phyloP scores from a whole-genome alignment of 345 rosid species.

The Salix udensis region DNA sequence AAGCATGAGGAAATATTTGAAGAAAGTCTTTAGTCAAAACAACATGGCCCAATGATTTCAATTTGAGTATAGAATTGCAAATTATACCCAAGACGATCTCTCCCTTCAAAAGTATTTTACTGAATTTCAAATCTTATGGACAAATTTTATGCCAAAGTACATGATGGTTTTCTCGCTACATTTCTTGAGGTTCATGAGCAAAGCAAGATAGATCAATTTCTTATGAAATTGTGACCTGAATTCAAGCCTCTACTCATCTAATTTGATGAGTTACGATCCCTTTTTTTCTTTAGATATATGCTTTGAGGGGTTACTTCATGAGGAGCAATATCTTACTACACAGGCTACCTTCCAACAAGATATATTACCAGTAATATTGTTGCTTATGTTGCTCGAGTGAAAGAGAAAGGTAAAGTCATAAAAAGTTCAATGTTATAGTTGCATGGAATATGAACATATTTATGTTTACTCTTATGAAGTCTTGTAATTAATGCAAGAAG shows the following conservation, averaged over 20 bases:
- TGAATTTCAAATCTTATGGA: no score
- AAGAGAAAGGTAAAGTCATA: neutral
- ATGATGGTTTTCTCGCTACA: neutral
- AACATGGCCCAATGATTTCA: no score
- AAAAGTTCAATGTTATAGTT: constrained; percentile 3
- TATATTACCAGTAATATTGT: neutral
- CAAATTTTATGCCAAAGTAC: neutral
- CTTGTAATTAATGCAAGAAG: constrained; percentile 9
- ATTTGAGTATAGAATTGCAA: no score
- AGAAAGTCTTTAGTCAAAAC: no score
- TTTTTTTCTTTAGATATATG: constrained; percentile 4
- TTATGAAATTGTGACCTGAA: constrained; percentile 8
- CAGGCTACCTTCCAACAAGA: neutral
- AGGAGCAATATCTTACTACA: neutral
- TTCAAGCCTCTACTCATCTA: neutral
- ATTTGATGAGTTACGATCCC: constrained; percentile 7
- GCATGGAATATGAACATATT: constrained; percentile 9
- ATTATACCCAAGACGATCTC: no score
- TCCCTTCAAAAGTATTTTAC: no score
- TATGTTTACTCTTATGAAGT: neutral
- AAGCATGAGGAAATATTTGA: no score
- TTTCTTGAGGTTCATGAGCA: neutral
- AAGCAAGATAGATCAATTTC: constrained; percentile 12
- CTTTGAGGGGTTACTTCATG: neutral
- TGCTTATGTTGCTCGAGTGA: neutral